phyloP scores from a whole-genome alignment of 2,329 filamentous ascomycete genomes.

The Orbilia blumenaviensis region DNA sequence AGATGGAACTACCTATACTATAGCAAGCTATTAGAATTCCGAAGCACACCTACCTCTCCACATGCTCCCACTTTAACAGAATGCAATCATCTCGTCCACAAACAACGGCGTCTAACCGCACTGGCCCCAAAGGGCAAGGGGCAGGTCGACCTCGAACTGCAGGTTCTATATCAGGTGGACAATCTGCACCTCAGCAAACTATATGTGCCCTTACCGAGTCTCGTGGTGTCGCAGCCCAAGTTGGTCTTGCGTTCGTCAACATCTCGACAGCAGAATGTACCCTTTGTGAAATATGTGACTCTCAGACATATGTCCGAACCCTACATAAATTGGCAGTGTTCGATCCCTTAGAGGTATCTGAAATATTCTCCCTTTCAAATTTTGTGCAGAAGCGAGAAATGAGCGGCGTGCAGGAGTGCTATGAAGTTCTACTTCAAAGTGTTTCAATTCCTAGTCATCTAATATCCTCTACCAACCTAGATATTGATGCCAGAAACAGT shows the following conservation, averaged over 20 bases:
- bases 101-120: constrained; percentile 17
- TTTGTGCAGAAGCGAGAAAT: too few species aligned
- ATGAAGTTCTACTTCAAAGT: not conserved
- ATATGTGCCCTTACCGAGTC: constrained; percentile 90
- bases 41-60: not conserved
- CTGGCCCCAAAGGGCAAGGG: constrained; percentile 41
- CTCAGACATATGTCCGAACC: constrained; percentile 87
- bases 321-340: constrained; percentile 86
- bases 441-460: not conserved
- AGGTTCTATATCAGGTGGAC: constrained; percentile 68
- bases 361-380: not conserved
- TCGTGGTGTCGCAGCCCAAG: constrained; percentile 82
- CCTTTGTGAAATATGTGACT: constrained; percentile 90
- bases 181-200: constrained; percentile 70
- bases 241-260: constrained; percentile 88
- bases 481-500: constrained; percentile 74
- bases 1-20: too few species aligned
- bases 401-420: too few species aligned
- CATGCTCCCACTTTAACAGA: not conserved
- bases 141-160: constrained; percentile 65
- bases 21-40: too few species aligned
- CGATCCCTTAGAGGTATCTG: constrained; percentile 69
- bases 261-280: constrained; percentile 75
- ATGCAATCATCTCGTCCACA: constrained; percentile 18
- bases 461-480: constrained; percentile 58